Base-by-base conservation (phyloP, 495 filamentous ascomycete species). In the Penicillium salamii region DNA sequence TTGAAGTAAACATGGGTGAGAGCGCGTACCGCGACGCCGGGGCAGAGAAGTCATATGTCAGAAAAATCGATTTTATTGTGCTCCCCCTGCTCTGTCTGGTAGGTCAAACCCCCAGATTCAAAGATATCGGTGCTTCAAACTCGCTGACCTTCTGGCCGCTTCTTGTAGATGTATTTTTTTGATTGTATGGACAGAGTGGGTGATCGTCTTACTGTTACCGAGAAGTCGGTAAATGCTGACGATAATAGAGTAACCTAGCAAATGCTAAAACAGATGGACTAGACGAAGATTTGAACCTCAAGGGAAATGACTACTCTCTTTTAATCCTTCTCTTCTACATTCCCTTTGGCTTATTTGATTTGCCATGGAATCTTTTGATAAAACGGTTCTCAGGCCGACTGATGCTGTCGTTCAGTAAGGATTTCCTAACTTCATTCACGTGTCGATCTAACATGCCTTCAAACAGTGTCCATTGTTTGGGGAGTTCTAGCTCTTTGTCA, bases 291-390 rank as follows among this genome's bases (percentile, higher is more conserved):
- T 54, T 84, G 24, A 51, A 74, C 24, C 78, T 89, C 54, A 61
- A 72, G 29, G 62, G 69, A 5, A 79, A 81, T 46, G 78, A 88
- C 44, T 89, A 88, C 59, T 88, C 87, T 48, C 74, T 79, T 17
- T 74, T 87, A 6, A 65, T 88, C 31, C 69, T 76, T n/a, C 78
- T 88, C 29, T 88, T 90, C 69, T 88, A 85, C 59, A 75, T 89
- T 15, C 86, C 85, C 11, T 89, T 87, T 51, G 83, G 86, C n/a
- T 55, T 88, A 5, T 82, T 74, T 40, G 80, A 81, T 23, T 78
- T 79, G 70, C 26, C 52, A 80, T 61, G 84, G 78, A 48, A 83
- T 82, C 66, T 62, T 76, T 17, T 81, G 71, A 49, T 85, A 78
- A 75, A 85, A 76, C 62, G 80, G 58, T 60, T 82, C 74, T 34